Evolutionary conservation across 2,329 filamentous ascomycete genomes (phyloP), one percentile per base, ranked within the genome.

Genomic region (Aspergillus eucalypticola): DNA sequence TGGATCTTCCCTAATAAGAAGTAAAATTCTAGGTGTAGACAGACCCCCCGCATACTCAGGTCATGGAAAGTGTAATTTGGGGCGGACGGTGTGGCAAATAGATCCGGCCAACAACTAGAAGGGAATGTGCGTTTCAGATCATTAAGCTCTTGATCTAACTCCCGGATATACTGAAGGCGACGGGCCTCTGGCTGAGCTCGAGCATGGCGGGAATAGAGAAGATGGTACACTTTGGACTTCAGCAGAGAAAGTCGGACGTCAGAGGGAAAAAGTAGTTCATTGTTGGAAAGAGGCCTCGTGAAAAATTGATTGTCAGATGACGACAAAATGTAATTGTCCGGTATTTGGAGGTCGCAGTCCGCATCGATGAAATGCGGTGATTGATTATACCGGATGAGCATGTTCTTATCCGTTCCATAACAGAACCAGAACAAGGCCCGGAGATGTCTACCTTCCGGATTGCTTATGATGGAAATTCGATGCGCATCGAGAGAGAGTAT

Each of bases 21-120:
- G 48, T 69, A 71, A 39, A 70, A 71, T 42, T 71, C 67, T 10
- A 71, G 56, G 27, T 70, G 69, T 2, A 70, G 59, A 41, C 62
- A 69, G 5, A 68, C 63, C 6, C 68, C 68, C 1, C 68, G 66
- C 3, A 70, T 44, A 46, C 67, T 69, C 17, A 70, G 54, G 57
- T 70, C 69, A 25, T 69, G 69, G 35, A 69, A 64, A 2, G 63
- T 29, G 13, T 67, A 68, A 29, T 70, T 60, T 0, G 67, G 68
- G 5, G 61, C 56, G 8, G 15, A 54, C 21, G 62, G 60, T 0
- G 61, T 66, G 1, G 65, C 62, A 46, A 69, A 68, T 2, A 54
- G 19, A 35, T 70, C 66, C 1, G 67, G 67, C 35, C 62, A 64
- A 21, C 58, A 68, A 2, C 50, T 58, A 8, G 56, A 58, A 1